Conservation (phyloP, 805 yeast species). For the Sugiyamaella lignohabitans region DNA sequence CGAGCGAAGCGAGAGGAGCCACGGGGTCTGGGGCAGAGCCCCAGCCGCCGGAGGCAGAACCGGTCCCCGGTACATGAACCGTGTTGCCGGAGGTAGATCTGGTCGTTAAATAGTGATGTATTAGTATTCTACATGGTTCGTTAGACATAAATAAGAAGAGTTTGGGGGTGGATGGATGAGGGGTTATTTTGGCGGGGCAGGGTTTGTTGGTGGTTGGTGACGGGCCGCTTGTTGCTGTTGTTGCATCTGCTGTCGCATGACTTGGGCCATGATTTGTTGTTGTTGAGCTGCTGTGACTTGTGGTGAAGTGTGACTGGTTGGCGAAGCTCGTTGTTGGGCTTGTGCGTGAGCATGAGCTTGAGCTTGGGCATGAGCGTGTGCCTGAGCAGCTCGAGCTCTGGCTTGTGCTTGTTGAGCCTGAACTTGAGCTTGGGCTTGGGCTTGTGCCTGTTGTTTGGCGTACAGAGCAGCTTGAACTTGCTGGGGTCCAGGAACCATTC, state of each 20-base stretch:
- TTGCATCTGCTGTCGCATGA: constrained; percentile 7
- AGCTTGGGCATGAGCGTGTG: constrained; percentile 12
- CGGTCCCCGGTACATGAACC: too few relatives aligned
- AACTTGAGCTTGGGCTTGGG: constrained; percentile 6
- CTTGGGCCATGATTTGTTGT: not conserved
- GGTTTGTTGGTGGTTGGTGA: constrained; percentile 8
- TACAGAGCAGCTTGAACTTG: constrained; percentile 10
- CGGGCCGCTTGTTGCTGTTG: constrained; percentile 11
- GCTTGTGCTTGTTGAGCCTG: constrained; percentile 12
- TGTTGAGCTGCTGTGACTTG: not conserved
- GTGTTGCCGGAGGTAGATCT: not conserved
- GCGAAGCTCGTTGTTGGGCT: constrained; percentile 1
- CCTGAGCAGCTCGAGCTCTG: constrained; percentile 4
- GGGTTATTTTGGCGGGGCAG: constrained; percentile 17
- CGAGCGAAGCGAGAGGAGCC: too few relatives aligned
- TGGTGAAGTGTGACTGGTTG: constrained; percentile 4
- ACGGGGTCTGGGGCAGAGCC: too few relatives aligned
- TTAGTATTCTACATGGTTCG: not conserved
- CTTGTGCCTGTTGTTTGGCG: constrained; percentile 4
- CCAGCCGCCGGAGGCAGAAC: too few relatives aligned
- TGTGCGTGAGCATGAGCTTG: constrained; percentile 8
- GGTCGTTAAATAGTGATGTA: not conserved
- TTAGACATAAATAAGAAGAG: not conserved
- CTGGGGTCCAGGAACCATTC: constrained; percentile 6
- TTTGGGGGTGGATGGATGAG: not conserved